phyloP scores from a whole-genome alignment of 768 basidiomycete species.

The Tylopilus cervinicoccineus region DNA sequence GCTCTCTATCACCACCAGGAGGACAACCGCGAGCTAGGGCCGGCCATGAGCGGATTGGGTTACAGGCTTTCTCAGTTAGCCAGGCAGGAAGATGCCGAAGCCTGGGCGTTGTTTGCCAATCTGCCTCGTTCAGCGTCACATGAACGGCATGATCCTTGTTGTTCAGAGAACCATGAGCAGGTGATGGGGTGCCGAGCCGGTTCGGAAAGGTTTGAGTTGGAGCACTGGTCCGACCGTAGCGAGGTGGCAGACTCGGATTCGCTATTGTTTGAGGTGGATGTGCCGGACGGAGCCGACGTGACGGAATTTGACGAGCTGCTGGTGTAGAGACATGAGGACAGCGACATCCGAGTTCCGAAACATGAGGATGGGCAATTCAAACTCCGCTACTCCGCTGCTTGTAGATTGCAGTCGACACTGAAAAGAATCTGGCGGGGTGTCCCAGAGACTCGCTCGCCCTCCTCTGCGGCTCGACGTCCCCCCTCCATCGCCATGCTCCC shows the following conservation, averaged over 20 bases:
- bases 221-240: slow-evolving; percentile 3
- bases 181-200: slow-evolving; percentile 11
- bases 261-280: slow-evolving; percentile 16
- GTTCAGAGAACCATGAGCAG: slow-evolving; percentile 9
- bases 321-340: slow-evolving; percentile 16
- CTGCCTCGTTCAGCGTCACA: slow-evolving; percentile 7
- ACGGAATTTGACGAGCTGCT: slow-evolving; percentile 1
- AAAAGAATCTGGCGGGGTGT: slow-evolving; percentile 9
- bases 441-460: slow-evolving; percentile 22
- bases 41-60: slow-evolving; percentile 9
- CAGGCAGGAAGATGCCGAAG: slow-evolving; percentile 18
- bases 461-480: slow-evolving; percentile 14
- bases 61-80: slow-evolving; percentile 12
- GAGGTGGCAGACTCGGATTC: slow-evolving; percentile 12
- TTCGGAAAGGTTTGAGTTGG: slow-evolving; percentile 14
- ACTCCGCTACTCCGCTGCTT: slow-evolving; percentile 29
- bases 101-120: slow-evolving; percentile 2
- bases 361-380: slow-evolving; percentile 25
- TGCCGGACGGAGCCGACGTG: slow-evolving; percentile 3
- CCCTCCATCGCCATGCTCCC: slow-evolving; percentile 56
- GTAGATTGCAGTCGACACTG: slow-evolving; percentile 17
- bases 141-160: slow-evolving; percentile 11
- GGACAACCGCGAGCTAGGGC: slow-evolving; percentile 9
- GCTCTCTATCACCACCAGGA: slow-evolving; percentile 18
- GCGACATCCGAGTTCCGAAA: slow-evolving; percentile 27